phyloP scores from a whole-genome alignment of 768 basidiomycete species.

The Neoboletus subvelutipes region DNA sequence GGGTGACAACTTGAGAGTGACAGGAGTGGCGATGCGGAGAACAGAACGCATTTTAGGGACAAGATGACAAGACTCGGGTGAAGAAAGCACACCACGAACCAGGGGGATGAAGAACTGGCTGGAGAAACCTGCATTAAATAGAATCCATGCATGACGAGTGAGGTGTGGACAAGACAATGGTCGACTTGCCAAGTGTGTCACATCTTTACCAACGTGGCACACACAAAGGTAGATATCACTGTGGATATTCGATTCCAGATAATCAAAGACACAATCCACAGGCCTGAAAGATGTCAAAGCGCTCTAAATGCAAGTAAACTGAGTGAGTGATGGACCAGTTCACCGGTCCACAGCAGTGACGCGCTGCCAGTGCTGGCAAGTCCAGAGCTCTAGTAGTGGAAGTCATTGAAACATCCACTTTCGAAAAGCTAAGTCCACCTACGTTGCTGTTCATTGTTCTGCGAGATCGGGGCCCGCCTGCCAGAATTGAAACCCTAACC shows the following conservation, averaged over 20 bases:
- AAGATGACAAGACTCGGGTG: background rate
- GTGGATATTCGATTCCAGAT: slow-evolving; percentile 5
- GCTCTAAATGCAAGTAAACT: background rate
- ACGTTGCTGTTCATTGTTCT: background rate
- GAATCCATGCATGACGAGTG: background rate
- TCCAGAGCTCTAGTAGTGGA: background rate
- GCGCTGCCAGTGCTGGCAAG: background rate
- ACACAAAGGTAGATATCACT: slow-evolving; percentile 6
- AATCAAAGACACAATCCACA: background rate
- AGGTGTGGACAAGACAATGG: slow-evolving; percentile 21
- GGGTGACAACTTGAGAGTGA: slow-evolving; percentile 4
- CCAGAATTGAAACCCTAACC: slow-evolving; percentile 14
- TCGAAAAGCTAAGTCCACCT: background rate
- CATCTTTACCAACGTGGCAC: slow-evolving; percentile 2
- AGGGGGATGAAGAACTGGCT: background rate
- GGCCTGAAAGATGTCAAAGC: background rate
- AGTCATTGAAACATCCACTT: background rate
- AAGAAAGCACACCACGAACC: background rate
- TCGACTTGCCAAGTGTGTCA: background rate
- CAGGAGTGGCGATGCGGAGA: slow-evolving; percentile 4
- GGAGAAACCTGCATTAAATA: slow-evolving; percentile 18
- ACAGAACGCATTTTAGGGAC: slow-evolving; percentile 13
- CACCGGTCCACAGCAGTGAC: background rate
- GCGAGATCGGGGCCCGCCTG: too few species aligned
- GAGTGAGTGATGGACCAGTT: background rate